Percentiles rank a stretch among this genome's conserved stretches.
phyloP scores from a whole-genome alignment of 139 green algal genomes.

The Trebouxia sp. region DNA sequence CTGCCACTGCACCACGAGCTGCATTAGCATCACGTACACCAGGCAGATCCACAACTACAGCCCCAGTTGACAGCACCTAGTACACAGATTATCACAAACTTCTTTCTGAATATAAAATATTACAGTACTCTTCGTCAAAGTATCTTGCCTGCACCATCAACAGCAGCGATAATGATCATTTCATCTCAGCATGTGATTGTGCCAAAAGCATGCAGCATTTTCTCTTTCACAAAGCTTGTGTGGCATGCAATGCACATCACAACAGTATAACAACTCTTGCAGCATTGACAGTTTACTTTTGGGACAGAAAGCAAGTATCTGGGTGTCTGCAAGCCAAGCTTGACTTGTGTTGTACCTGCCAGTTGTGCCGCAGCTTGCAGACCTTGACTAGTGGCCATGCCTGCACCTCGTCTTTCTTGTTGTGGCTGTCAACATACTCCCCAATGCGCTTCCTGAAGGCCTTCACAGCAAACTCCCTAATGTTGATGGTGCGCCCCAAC shows the following conservation, averaged over 20 bases:
- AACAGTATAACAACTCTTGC: no score
- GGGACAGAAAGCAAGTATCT: neutral
- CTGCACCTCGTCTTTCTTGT: slow-evolving; percentile 29
- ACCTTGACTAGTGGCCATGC: slow-evolving; percentile 46
- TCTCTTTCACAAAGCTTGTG: no score
- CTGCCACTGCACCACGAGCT: slow-evolving; percentile 40
- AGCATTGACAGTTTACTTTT: no score
- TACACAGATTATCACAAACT: no score
- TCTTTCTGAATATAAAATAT: no score
- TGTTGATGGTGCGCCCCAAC: slow-evolving; percentile 24
- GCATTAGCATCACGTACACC: slow-evolving; percentile 46
- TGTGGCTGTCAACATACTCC: slow-evolving; percentile 42
- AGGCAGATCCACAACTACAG: slow-evolving; percentile 46
- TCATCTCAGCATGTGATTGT: no score
- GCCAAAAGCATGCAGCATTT: no score
- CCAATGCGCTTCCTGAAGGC: slow-evolving; percentile 30
- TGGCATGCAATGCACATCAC: no score
- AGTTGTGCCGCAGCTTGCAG: slow-evolving; percentile 33
- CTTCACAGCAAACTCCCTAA: neutral
- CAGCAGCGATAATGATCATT: no score
- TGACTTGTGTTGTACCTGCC: slow-evolving; percentile 26
- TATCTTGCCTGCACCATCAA: no score
- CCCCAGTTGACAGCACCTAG: slow-evolving; percentile 35
- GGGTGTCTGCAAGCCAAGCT: neutral
- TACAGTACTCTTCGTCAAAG: no score